Conservation (phyloP, 306 rosid genomes). For the Trichosanthes cucumerina region DNA sequence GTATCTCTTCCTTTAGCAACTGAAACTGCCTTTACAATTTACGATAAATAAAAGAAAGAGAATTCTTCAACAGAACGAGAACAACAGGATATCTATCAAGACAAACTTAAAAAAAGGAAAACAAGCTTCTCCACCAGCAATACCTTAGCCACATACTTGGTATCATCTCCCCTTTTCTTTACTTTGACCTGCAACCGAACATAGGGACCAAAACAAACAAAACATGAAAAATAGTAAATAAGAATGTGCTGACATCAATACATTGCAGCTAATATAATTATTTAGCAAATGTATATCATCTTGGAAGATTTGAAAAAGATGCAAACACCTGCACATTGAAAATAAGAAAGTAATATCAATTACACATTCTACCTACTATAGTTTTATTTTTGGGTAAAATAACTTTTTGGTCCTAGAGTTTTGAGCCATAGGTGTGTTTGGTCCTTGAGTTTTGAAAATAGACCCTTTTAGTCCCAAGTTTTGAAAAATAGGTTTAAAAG, state of each 20-base stretch:
- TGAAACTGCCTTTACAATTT: neutral
- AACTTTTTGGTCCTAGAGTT: no score
- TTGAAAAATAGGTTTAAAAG: no score
- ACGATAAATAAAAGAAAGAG: neutral
- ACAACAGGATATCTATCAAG: neutral
- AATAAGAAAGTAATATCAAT: neutral
- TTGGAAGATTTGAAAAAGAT: neutral
- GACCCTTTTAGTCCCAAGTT: no score
- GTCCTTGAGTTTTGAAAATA: no score
- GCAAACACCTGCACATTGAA: neutral
- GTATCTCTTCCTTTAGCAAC: neutral
- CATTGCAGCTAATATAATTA: neutral
- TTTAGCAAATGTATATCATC: neutral
- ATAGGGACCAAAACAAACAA: constrained; percentile 5
- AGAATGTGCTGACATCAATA: neutral
- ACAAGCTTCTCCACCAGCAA: constrained; percentile 14
- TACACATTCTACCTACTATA: neutral
- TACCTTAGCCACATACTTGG: constrained; percentile 96
- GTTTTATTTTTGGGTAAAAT: no score
- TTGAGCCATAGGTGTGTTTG: no score
- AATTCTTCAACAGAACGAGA: constrained; percentile 3
- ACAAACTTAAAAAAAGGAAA: neutral
- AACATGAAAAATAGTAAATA: constrained; percentile 11
- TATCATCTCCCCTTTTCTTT: constrained; percentile 95
- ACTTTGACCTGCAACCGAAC: constrained; percentile 69